Conservation (phyloP, 768 basidiomycete genomes). For the Kwoniella europaea region DNA sequence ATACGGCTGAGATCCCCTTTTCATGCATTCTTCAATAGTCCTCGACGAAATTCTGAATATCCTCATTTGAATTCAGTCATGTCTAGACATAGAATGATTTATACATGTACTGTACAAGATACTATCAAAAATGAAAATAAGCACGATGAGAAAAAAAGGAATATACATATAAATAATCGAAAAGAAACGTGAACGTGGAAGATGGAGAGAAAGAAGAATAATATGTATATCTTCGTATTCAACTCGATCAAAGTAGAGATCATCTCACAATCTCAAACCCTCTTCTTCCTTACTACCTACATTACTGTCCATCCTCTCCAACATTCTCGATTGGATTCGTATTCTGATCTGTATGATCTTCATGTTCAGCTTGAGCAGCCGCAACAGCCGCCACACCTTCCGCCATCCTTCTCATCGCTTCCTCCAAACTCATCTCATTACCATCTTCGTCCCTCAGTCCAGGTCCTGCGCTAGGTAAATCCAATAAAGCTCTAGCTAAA, state of each 20-base stretch:
- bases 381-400: constrained; percentile 18
- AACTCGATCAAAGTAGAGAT: no score
- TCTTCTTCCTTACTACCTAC: neutral
- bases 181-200: no score
- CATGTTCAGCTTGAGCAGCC: neutral
- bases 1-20: no score
- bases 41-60: no score
- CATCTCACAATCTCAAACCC: neutral
- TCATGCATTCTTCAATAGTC: no score
- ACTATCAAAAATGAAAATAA: no score
- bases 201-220: neutral
- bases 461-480: constrained; percentile 20
- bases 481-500: constrained; percentile 26
- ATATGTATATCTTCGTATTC: neutral
- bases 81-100: no score
- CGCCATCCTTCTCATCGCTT: constrained; percentile 28
- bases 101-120: no score
- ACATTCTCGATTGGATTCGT: neutral
- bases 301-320: constrained; percentile 5
- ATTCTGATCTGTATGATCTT: neutral
- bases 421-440: constrained; percentile 26
- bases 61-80: no score
- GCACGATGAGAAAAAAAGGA: no score
- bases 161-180: no score
- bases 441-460: constrained; percentile 29